These are phyloP conservation scores for Tylopilus rubrobrunneus DNA, from an alignment of 768 basidiomycete species.

Conservation along the genomic window DNA sequence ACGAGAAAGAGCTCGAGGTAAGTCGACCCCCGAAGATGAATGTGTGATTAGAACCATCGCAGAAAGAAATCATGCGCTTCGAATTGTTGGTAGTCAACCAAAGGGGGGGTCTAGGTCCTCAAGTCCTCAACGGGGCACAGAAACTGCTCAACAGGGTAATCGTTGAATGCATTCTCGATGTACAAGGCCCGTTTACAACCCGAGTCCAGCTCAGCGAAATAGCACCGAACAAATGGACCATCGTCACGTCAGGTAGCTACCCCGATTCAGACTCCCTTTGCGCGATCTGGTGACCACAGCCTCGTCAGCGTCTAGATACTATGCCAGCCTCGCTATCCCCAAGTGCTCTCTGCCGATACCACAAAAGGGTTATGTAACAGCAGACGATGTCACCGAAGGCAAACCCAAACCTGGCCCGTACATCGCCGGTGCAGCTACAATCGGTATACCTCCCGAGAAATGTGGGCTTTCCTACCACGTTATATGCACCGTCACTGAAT, in stretches of 20 bases:
- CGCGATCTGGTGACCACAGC: not conserved
- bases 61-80: slow-evolving; percentile 73
- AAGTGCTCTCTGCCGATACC: slow-evolving; percentile 61
- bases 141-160: slow-evolving; percentile 53
- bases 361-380: slow-evolving; percentile 61
- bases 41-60: not conserved
- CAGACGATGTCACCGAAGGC: slow-evolving; percentile 58
- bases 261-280: not conserved
- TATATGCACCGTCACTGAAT: not conserved
- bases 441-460: slow-evolving; percentile 51
- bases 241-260: slow-evolving; percentile 68
- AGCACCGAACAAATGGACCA: slow-evolving; percentile 57
- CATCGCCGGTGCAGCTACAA: slow-evolving; percentile 59
- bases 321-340: slow-evolving; percentile 62
- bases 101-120: slow-evolving; percentile 42
- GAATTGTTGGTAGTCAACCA: slow-evolving; percentile 66
- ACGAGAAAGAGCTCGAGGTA: slow-evolving; percentile 56
- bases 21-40: slow-evolving; percentile 11
- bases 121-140: slow-evolving; percentile 63
- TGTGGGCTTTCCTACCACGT: slow-evolving; percentile 38
- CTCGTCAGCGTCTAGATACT: slow-evolving; percentile 64
- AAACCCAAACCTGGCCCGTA: slow-evolving; percentile 93
- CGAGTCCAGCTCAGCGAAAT: slow-evolving; percentile 21
- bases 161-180: not conserved
- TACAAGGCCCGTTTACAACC: not conserved